Conservation (phyloP, 169 alveolate genomes). For the Plasmodium gonderi region DNA sequence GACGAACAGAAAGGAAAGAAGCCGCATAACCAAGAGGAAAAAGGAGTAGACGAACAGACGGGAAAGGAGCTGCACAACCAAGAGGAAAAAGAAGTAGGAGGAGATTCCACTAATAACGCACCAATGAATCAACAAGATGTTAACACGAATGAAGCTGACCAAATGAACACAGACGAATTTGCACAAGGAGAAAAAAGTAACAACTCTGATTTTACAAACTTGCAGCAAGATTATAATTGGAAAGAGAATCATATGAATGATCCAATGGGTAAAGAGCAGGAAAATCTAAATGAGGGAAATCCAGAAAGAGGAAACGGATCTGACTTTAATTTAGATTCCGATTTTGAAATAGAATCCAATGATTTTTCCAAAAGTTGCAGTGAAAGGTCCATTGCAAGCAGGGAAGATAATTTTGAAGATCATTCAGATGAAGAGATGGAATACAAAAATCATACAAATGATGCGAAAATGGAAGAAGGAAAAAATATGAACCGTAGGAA, state of each 20-base stretch:
- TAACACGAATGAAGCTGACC: background rate
- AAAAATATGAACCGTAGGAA: slow-evolving; percentile 10
- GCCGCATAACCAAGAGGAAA: slow-evolving; percentile 5
- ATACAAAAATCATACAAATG: background rate
- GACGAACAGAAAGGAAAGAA: slow-evolving; percentile 9
- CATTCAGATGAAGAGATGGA: slow-evolving; percentile 14
- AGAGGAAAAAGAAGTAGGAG: background rate
- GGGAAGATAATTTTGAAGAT: slow-evolving; percentile 19
- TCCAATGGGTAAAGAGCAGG: background rate
- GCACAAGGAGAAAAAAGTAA: background rate
- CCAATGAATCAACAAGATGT: background rate
- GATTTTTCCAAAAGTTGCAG: slow-evolving; percentile 60
- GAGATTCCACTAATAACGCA: background rate
- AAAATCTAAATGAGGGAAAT: background rate
- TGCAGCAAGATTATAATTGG: background rate
- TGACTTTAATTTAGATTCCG: slow-evolving; percentile 20
- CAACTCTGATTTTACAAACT: background rate
- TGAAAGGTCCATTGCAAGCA: slow-evolving; percentile 19
- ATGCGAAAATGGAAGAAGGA: background rate
- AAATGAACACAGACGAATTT: background rate
- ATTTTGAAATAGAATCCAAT: slow-evolving; percentile 68
- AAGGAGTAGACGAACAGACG: slow-evolving; percentile 36
- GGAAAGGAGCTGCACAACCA: slow-evolving; percentile 37
- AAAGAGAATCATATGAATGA: background rate
- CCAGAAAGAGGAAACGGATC: background rate